A percentile compares a stretch with the other conserved stretches of the same genome.
Evolutionary conservation across 306 rosid genomes (phyloP).

Genomic region (Senna siamea): DNA sequence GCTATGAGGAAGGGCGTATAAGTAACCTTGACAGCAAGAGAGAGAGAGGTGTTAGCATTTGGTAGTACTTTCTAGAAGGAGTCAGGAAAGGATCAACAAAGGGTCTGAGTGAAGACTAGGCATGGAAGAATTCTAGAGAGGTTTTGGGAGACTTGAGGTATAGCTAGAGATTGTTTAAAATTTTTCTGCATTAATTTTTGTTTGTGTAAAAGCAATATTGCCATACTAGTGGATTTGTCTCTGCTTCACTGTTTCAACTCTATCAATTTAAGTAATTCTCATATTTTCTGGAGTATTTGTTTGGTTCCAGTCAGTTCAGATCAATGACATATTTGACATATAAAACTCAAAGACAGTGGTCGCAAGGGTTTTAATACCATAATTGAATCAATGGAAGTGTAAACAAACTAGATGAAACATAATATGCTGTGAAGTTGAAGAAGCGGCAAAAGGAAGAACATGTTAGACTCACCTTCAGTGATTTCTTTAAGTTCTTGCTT

Average conservation of each 20-base stretch:
- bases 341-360: not conserved
- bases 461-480: slow-evolving; percentile 64
- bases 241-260: not conserved
- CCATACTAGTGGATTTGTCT: not conserved
- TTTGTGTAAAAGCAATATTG: not conserved
- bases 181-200: too few relatives aligned
- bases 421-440: not conserved
- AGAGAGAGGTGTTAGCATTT: not conserved
- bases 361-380: not conserved
- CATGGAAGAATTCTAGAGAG: not conserved
- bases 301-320: too few relatives aligned
- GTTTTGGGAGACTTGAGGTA: not conserved
- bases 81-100: not conserved
- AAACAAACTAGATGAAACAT: slow-evolving; percentile 10
- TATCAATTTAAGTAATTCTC: not conserved
- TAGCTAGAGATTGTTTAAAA: not conserved
- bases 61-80: not conserved
- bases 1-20: not conserved
- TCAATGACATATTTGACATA: not conserved
- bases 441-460: not conserved
- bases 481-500: slow-evolving; percentile 75
- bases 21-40: not conserved
- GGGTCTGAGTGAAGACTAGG: not conserved
- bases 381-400: not conserved
- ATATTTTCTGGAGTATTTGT: not conserved